phyloP scores from a whole-genome alignment of 805 yeast species.

The Kodamaea kaohsiungensis region DNA sequence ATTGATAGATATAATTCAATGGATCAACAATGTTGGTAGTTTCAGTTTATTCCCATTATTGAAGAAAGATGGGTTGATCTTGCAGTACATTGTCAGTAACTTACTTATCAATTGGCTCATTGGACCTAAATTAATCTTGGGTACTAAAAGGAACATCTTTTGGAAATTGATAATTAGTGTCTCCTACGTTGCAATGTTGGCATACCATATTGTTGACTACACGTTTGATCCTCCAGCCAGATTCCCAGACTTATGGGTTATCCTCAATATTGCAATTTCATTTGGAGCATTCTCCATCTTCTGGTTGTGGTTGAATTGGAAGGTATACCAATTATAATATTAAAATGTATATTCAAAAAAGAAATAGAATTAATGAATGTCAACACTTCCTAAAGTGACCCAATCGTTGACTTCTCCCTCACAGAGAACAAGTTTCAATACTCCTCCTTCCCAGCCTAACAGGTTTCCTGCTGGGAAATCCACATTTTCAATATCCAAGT shows the following conservation, averaged over 20 bases:
- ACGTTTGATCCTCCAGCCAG: constrained; percentile 51
- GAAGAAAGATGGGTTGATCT: constrained; percentile 65
- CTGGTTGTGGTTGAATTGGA: constrained; percentile 76
- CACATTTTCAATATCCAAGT: constrained; percentile 50
- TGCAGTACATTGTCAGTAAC: constrained; percentile 69
- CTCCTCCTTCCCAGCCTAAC: constrained; percentile 68
- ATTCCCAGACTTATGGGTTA: constrained; percentile 86
- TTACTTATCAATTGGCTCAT: constrained; percentile 73
- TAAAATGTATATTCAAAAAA: neutral
- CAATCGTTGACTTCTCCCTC: constrained; percentile 73
- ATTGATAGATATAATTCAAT: constrained; percentile 71
- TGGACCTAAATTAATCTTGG: constrained; percentile 35
- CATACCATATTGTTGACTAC: constrained; percentile 56
- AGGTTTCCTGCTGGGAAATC: constrained; percentile 37
- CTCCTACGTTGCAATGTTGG: constrained; percentile 45
- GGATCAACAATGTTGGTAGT: constrained; percentile 83
- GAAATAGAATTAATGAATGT: constrained; percentile 27
- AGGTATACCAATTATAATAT: constrained; percentile 6
- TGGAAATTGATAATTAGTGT: constrained; percentile 27
- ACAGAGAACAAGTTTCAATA: constrained; percentile 64
- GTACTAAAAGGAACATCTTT: constrained; percentile 18
- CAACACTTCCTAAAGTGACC: constrained; percentile 60
- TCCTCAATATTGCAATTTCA: constrained; percentile 70
- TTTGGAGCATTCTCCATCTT: constrained; percentile 74
- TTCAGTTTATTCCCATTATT: constrained; percentile 85